Evolutionary conservation across 176 grass and related monocot genomes (phyloP), one percentile per base, ranked within the genome.

Genomic region (Musa troglodytarum): DNA sequence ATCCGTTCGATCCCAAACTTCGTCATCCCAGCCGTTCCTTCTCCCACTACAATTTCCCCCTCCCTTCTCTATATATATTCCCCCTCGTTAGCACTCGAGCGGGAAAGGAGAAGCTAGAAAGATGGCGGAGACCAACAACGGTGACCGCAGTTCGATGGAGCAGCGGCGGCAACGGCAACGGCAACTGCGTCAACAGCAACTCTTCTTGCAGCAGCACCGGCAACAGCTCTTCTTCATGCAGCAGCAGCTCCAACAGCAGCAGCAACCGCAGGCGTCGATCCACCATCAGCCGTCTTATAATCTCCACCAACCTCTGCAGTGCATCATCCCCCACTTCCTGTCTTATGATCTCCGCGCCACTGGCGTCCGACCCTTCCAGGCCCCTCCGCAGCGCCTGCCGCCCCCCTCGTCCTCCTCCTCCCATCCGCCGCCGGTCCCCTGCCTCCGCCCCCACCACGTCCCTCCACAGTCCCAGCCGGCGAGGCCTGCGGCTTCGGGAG

Each of bases 321-420:
- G 89, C 75, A 91, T 88, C 82, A 99, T 99, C 81, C 85, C 90
- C 10, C 90, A 88, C 58, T 99, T 99, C 73, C 95, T 90, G 53
- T 94, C 95, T 86, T 94, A 94, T 78, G 94, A 99, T 69, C 95
- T 99, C 74, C 90, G 95, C 29, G 84, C 90, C 52, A 90, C 89
- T 12, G 90, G 95, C 10, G 70, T 86, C 79, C 90, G 95, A 73
- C 89, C 86, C 71, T 64, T 80, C 15, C 69, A 73, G n/a, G 20
- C 16, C 20, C 69, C 78, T 20, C 21, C 22, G 10, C 55, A 34
- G n/a, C 23, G 2, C 29, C 29, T 5, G 3, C 4, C 29, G 3
- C 29, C 34, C 34, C 4, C 34, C 0, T 43, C 34, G 4, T 56
- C 78, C 58, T 81, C 74, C 8, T 76, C 78, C 11, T n/a, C 23